phyloP scores from a whole-genome alignment of 306 rosid species.

The Adenanthera pavonina region DNA sequence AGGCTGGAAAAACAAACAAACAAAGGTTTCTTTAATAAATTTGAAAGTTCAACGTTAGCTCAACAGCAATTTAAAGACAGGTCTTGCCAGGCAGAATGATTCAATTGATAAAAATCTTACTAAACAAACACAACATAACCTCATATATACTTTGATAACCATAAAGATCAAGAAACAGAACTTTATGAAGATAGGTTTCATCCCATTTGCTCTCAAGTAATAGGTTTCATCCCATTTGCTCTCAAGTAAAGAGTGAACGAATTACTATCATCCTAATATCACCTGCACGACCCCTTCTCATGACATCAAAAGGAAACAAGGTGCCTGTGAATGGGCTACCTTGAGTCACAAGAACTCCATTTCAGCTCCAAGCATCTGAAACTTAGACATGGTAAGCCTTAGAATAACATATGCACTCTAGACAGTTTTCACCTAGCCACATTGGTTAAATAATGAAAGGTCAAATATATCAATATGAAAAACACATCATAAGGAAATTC shows the following conservation, averaged over 20 bases:
- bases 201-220: conserved; percentile 62
- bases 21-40: conserved; percentile 36
- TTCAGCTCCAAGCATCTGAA: conserved; percentile 93
- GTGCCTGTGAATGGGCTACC: conserved; percentile 79
- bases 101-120: conserved; percentile 40
- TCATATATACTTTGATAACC: conserved; percentile 57
- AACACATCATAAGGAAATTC: conserved; percentile 19
- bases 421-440: conserved; percentile 78
- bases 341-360: conserved; percentile 77
- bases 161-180: conserved; percentile 71
- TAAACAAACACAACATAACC: conserved; percentile 53
- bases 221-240: conserved; percentile 62
- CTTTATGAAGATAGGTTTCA: conserved; percentile 62
- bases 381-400: conserved; percentile 98
- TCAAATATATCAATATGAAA: conserved; percentile 42
- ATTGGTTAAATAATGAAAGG: conserved; percentile 54
- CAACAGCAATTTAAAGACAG: conserved; percentile 31
- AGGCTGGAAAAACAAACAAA: conserved; percentile 66
- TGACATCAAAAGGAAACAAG: conserved; percentile 75
- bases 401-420: conserved; percentile 87
- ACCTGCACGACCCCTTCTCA: conserved; percentile 85
- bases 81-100: conserved; percentile 31
- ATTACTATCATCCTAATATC: conserved; percentile 87
- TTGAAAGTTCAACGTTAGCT: conserved; percentile 34
- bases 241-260: conserved; percentile 60